Percentiles rank a stretch among this genome's conserved stretches.
Evolutionary conservation across 768 basidiomycete genomes (phyloP).

Genomic region (Suillus cothurnatus): DNA sequence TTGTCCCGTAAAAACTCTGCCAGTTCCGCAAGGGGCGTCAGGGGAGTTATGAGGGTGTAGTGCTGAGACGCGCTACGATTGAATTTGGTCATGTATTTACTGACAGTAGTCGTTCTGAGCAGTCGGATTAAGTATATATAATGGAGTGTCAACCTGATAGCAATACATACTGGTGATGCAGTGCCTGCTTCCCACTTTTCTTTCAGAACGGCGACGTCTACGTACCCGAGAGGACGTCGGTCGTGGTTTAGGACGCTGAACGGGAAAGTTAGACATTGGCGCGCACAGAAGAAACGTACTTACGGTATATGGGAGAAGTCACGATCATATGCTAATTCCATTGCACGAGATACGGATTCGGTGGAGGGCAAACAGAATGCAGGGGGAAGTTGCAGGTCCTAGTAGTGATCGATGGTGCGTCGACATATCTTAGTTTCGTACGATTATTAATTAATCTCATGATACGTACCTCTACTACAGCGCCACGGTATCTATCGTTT

Average conservation of each 20-base stretch:
- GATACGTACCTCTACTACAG: slow-evolving; percentile 77
- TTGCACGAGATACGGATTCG: slow-evolving; percentile 73
- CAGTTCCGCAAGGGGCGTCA: slow-evolving; percentile 77
- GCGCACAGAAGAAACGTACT: slow-evolving; percentile 15
- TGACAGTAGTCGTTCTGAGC: slow-evolving; percentile 69
- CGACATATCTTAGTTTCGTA: slow-evolving; percentile 2
- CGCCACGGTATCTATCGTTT: slow-evolving; percentile 75
- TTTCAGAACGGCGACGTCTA: slow-evolving; percentile 79
- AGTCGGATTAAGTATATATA: neutral
- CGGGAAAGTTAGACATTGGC: neutral
- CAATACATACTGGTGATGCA: slow-evolving; percentile 63
- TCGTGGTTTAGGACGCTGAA: slow-evolving; percentile 72
- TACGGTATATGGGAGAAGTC: slow-evolving; percentile 96
- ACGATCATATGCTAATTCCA: slow-evolving; percentile 89
- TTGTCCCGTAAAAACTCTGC: slow-evolving; percentile 75
- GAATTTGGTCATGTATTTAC: slow-evolving; percentile 73
- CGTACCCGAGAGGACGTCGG: slow-evolving; percentile 79
- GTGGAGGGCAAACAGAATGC: slow-evolving; percentile 79
- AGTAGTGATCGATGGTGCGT: slow-evolving; percentile 24
- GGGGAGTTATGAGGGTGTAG: slow-evolving; percentile 81
- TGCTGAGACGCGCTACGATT: slow-evolving; percentile 62
- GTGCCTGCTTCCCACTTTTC: slow-evolving; percentile 74
- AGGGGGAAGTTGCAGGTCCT: slow-evolving; percentile 84
- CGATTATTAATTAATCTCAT: neutral
- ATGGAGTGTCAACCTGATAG: neutral